phyloP scores from a whole-genome alignment of 1,139 yeast species.

The Ashbya aceris region DNA sequence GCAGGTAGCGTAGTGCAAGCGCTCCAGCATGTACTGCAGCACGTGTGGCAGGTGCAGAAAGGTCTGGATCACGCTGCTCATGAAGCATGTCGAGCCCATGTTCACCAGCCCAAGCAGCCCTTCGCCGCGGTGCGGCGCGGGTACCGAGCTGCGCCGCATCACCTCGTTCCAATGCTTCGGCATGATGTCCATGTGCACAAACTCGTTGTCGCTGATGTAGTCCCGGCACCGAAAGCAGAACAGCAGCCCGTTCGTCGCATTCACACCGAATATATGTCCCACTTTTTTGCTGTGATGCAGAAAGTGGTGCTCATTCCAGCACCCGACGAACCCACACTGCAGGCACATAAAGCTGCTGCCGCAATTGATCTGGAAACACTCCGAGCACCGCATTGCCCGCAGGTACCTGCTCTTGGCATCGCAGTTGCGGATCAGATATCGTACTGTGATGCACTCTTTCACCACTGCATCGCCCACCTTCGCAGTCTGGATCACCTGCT shows the following conservation, averaged over 20 bases:
- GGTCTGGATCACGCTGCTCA: conserved; percentile 83
- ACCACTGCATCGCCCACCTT: conserved; percentile 22
- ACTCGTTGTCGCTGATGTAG: conserved; percentile 46
- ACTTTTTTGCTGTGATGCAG: conserved; percentile 48
- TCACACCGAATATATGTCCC: conserved; percentile 64
- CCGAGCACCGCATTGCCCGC: conserved; percentile 21
- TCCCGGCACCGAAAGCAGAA: conserved; percentile 74
- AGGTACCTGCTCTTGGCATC: conserved; percentile 14
- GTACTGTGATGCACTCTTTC: conserved; percentile 23
- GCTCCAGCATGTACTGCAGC: conserved; percentile 57
- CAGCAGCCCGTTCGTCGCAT: conserved; percentile 40
- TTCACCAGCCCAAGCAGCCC: conserved; percentile 85
- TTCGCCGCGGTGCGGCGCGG: conserved; percentile 51
- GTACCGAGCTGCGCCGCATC: conserved; percentile 35
- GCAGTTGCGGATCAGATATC: conserved; percentile 19
- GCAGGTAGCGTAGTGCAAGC: conserved; percentile 22
- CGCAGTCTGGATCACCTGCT: conserved; percentile 21
- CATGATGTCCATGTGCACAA: conserved; percentile 16
- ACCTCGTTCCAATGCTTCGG: conserved; percentile 26
- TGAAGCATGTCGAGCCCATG: conserved; percentile 94
- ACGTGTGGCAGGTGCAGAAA: conserved; percentile 81
- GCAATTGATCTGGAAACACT: conserved; percentile 31
- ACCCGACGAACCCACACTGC: conserved; percentile 79
- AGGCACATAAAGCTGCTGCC: conserved; percentile 59
- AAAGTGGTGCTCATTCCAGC: conserved; percentile 53